Percentiles rank a stretch among this genome's conserved stretches.
phyloP scores from a whole-genome alignment of 768 basidiomycete genomes.

The Boletus eberwhitei region DNA sequence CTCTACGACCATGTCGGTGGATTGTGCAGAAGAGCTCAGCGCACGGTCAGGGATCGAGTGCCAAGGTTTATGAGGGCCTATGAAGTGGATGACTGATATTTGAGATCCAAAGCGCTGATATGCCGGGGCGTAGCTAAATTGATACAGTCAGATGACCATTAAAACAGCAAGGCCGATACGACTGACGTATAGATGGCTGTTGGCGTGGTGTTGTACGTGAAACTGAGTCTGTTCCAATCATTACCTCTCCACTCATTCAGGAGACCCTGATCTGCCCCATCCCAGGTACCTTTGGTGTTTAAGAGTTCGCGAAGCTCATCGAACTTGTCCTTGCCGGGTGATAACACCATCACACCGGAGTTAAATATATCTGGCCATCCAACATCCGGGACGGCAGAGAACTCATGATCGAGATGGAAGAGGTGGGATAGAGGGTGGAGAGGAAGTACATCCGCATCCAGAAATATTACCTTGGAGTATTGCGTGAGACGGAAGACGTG shows the following conservation, averaged over 20 bases:
- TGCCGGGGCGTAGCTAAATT: constrained; percentile 85
- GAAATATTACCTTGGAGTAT: constrained; percentile 82
- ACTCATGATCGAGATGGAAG: constrained; percentile 77
- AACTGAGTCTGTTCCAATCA: constrained; percentile 92
- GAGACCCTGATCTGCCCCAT: constrained; percentile 98
- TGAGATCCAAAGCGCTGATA: constrained; percentile 89
- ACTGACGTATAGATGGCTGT: constrained; percentile 94
- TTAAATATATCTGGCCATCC: constrained; percentile 99
- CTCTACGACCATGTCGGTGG: constrained; percentile 31
- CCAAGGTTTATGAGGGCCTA: constrained; percentile 97
- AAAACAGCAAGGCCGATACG: constrained; percentile 18
- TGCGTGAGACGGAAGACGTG: constrained; percentile 91
- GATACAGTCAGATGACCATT: constrained; percentile 26
- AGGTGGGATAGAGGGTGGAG: constrained; percentile 87
- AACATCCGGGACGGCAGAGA: constrained; percentile 93
- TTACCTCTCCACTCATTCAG: constrained; percentile 90
- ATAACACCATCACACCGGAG: constrained; percentile 88
- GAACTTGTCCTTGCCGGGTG: constrained; percentile 83
- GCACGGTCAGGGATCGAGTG: constrained; percentile 65
- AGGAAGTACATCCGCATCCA: constrained; percentile 90
- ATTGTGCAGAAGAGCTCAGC: constrained; percentile 43
- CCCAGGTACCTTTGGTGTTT: constrained; percentile 83
- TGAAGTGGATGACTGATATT: constrained; percentile 89
- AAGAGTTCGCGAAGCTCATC: constrained; percentile 66
- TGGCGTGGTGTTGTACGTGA: constrained; percentile 97